Percentiles rank a stretch among this genome's conserved stretches.
Conservation (phyloP, 345 rosid species). For the Carallia pectinifolia region DNA sequence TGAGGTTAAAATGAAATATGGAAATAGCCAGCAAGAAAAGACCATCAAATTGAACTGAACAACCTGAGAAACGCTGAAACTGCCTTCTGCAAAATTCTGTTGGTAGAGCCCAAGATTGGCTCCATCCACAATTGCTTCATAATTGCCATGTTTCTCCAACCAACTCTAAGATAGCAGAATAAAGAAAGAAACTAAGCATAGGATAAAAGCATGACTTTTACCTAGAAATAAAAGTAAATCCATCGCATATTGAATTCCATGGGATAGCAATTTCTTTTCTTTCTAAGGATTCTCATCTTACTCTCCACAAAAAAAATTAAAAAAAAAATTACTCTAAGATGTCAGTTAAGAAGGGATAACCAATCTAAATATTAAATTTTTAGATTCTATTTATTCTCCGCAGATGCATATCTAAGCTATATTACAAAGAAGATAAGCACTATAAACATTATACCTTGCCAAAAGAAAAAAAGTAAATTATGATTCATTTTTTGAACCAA, state of each 20-base stretch:
- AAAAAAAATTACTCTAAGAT: too few species aligned
- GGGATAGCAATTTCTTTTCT: neutral
- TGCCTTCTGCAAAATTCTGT: conserved; percentile 85
- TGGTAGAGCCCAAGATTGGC: conserved; percentile 90
- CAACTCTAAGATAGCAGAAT: conserved; percentile 44
- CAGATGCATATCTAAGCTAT: neutral
- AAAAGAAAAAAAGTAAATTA: neutral
- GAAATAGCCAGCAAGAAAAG: neutral
- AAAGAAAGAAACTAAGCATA: neutral
- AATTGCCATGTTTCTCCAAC: conserved; percentile 59
- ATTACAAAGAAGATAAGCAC: neutral
- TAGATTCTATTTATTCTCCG: neutral
- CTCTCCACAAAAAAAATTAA: neutral
- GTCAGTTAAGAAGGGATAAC: neutral
- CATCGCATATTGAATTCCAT: neutral
- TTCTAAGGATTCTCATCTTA: neutral
- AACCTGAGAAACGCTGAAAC: conserved; percentile 79
- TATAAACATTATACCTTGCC: neutral
- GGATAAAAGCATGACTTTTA: neutral
- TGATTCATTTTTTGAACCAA: neutral
- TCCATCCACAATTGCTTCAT: conserved; percentile 82
- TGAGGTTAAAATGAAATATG: conserved; percentile 1
- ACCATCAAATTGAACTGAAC: conserved; percentile 12
- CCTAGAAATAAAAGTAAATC: neutral
- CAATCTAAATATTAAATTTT: neutral